A percentile compares a stretch with the other conserved stretches of the same genome.
Evolutionary conservation across 2,329 filamentous ascomycete genomes (phyloP).

Genomic region (Pseudopyrenochaeta lycopersici): DNA sequence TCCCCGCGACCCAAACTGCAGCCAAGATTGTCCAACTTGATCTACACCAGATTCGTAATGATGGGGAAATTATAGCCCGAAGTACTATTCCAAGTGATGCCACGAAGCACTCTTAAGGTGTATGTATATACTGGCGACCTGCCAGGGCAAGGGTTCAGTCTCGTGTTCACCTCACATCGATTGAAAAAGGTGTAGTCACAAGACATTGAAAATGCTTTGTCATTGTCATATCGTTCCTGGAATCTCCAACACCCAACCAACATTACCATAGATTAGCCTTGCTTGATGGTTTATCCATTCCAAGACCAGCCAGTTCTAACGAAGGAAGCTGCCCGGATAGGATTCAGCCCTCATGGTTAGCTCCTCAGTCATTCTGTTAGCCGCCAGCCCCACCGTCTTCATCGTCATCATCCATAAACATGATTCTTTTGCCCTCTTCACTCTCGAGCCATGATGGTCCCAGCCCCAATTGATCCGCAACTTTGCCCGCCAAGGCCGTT

Average conservation of each 20-base stretch:
- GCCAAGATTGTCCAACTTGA: slow-evolving; percentile 13
- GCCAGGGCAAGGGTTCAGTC: slow-evolving; percentile 12
- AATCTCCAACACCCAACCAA: neutral
- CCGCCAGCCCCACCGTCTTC: too few species aligned
- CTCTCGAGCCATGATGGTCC: too few species aligned
- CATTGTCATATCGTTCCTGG: neutral
- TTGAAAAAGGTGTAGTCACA: neutral
- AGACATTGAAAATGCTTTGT: neutral
- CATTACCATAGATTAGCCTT: neutral
- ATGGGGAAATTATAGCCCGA: too few species aligned
- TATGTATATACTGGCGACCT: slow-evolving; percentile 14
- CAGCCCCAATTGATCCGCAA: too few species aligned
- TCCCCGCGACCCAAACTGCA: slow-evolving; percentile 12
- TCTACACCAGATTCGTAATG: slow-evolving; percentile 9
- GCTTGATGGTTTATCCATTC: slow-evolving; percentile 7
- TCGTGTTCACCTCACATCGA: neutral
- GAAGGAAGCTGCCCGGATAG: too few species aligned
- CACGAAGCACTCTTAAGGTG: slow-evolving; percentile 9
- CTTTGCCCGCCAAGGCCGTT: too few species aligned
- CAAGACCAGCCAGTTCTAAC: slow-evolving; percentile 20
- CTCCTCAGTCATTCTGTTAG: too few species aligned
- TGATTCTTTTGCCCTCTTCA: too few species aligned
- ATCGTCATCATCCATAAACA: too few species aligned
- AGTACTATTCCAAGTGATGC: slow-evolving; percentile 14
- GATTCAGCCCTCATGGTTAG: too few species aligned